These are phyloP conservation scores for Lachnellula hyalina DNA, from an alignment of 2,329 filamentous ascomycete genomes.

Conservation along the genomic window DNA sequence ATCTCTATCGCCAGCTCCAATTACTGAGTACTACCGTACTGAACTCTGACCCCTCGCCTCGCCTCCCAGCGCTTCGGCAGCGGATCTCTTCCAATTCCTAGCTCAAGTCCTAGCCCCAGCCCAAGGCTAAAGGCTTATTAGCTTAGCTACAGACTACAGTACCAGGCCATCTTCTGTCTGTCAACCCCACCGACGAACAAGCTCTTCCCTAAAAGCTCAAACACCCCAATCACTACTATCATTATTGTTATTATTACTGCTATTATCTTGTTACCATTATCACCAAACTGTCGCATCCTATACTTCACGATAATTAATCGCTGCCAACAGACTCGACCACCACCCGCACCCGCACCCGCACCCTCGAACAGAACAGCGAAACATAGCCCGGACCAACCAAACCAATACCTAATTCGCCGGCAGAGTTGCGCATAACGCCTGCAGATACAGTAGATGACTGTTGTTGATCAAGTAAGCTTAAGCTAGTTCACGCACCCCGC, in stretches of 20 bases:
- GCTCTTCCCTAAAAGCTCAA: too few relatives aligned
- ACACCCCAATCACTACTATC: too few relatives aligned
- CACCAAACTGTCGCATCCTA: not conserved
- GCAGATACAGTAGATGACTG: not conserved
- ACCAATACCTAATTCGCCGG: not conserved
- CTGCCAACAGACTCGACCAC: slow-evolving; percentile 4
- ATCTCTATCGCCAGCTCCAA: too few relatives aligned
- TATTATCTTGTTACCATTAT: too few relatives aligned
- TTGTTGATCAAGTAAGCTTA: too few relatives aligned
- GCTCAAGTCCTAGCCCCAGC: not conserved
- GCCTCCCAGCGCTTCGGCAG: too few relatives aligned
- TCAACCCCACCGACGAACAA: not conserved
- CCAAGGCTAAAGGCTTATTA: not conserved
- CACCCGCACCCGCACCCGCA: not conserved
- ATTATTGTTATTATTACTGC: not conserved
- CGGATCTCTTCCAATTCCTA: too few relatives aligned
- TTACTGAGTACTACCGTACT: too few relatives aligned
- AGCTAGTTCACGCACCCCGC: not conserved
- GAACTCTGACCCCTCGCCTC: too few relatives aligned
- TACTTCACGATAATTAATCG: slow-evolving; percentile 3
- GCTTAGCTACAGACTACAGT: not conserved
- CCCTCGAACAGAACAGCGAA: not conserved
- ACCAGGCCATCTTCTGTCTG: not conserved
- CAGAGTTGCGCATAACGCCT: not conserved
- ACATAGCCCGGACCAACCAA: not conserved